Base-by-base conservation (phyloP, 495 filamentous ascomycete genomes). In the Penicillium parvum region DNA sequence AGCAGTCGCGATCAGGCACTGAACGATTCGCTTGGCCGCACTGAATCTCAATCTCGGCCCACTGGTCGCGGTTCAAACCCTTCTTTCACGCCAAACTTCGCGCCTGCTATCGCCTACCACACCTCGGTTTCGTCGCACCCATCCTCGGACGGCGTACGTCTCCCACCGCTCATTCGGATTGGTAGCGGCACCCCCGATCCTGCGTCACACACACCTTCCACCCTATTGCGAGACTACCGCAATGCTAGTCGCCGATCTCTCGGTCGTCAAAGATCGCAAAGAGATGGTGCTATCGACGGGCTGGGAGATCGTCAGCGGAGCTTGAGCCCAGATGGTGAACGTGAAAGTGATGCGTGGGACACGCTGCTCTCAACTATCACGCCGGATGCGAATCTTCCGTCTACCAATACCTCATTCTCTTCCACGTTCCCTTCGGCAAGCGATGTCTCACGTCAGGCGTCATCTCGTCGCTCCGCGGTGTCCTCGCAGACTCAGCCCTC, bases 241-340 rank as follows among this genome's bases (percentile, higher is more conserved):
- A 53, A 49, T 12, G 45, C 51, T 15, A 52, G 52, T n/a, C n/a
- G n/a, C n/a, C n/a, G n/a, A n/a, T n/a, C n/a, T n/a, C n/a, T n/a
- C 25, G 49, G 56, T n/a, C 42, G 49, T 26, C 48, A 20, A n/a
- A 40, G 53, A 28, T 40, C 43, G 11, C 37, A 19, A 33, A 53
- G 52, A 12, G 64, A 63, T 10, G 26, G 61, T 6, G 33, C 39
- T 27, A 52, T 83, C 4, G 84, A 91, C 67, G 89, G 89, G 10
- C 73, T 95, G 20, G 89, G 88, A 11, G 88, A 95, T 61, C 82
- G 87, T 27, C 80, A 87, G 41, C 78, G 88, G 29, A 94, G 88
- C 55, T 68, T 85, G 37, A 90, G 85, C 59, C 85, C 88, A 2
- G 84, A 86, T 34, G 78, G 65, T 23, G 81, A 69, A 11, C 59